These are phyloP conservation scores for Verticillium klebahnii DNA, from an alignment of 2,329 filamentous ascomycete species.

Conservation along the genomic window DNA sequence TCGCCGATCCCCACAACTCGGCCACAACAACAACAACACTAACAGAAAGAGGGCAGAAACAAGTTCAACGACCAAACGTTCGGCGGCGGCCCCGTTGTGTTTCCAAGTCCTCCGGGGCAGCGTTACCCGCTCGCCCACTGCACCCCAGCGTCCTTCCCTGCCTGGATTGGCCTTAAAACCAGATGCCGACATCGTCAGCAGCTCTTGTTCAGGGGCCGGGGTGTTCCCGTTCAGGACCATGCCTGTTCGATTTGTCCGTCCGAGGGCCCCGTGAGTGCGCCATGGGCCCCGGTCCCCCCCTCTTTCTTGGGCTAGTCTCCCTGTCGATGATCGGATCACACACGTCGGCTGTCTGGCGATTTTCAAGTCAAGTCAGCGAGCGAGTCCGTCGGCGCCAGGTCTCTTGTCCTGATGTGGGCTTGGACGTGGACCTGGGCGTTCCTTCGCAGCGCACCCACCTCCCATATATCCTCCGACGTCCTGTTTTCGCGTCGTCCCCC, in stretches of 20 bases:
- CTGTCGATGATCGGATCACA: conserved; percentile 1
- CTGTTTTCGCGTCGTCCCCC: neutral
- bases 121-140: neutral
- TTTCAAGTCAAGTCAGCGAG: neutral
- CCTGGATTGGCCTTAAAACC: neutral
- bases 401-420: neutral
- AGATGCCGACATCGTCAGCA: neutral
- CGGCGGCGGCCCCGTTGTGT: neutral
- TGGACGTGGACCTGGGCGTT: neutral
- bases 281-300: neutral
- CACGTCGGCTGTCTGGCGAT: neutral
- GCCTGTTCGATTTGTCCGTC: neutral
- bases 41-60: neutral
- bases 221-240: neutral
- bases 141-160: neutral
- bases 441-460: neutral
- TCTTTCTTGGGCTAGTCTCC: neutral
- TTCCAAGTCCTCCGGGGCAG: neutral
- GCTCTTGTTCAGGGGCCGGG: neutral
- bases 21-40: neutral
- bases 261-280: neutral
- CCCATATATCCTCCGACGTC: neutral
- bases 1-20: neutral
- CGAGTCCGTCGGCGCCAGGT: neutral
- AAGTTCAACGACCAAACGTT: neutral